These are phyloP conservation scores for Eucalyptus polyanthemos DNA, from an alignment of 345 rosid species.

Conservation along the genomic window DNA sequence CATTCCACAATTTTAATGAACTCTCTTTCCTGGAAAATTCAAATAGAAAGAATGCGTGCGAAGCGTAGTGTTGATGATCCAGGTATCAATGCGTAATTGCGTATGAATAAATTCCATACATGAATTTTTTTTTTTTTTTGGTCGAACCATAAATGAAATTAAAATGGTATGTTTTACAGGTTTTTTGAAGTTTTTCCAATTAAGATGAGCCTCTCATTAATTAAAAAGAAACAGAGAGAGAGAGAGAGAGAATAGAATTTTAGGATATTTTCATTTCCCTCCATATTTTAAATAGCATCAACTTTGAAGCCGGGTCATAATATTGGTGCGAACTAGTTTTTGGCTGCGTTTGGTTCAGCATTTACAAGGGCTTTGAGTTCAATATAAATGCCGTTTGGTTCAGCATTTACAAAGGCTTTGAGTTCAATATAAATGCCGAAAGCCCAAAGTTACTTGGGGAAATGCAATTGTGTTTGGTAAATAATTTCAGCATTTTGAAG, in stretches of 20 bases:
- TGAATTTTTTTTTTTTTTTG: too few relatives aligned
- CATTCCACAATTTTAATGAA: neutral
- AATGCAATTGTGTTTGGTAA: too few relatives aligned
- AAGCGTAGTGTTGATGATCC: neutral
- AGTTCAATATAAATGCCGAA: too few relatives aligned
- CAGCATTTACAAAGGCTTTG: too few relatives aligned
- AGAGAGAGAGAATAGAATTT: neutral
- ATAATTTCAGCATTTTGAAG: too few relatives aligned
- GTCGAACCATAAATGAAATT: neutral
- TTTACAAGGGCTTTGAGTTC: too few relatives aligned
- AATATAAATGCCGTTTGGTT: too few relatives aligned
- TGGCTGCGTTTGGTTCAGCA: too few relatives aligned
- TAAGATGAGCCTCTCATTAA: neutral
- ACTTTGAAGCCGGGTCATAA: neutral
- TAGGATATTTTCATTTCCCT: neutral
- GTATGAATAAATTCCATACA: neutral
- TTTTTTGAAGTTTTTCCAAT: neutral
- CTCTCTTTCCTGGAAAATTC: neutral
- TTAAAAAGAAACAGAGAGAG: neutral
- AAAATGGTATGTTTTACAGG: neutral
- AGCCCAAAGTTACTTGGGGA: too few relatives aligned
- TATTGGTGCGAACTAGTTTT: neutral
- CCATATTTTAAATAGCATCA: neutral
- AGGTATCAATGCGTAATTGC: neutral
- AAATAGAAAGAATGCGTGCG: neutral